phyloP scores from a whole-genome alignment of 176 grass and related monocot species.

The Oropetium thomaeum region DNA sequence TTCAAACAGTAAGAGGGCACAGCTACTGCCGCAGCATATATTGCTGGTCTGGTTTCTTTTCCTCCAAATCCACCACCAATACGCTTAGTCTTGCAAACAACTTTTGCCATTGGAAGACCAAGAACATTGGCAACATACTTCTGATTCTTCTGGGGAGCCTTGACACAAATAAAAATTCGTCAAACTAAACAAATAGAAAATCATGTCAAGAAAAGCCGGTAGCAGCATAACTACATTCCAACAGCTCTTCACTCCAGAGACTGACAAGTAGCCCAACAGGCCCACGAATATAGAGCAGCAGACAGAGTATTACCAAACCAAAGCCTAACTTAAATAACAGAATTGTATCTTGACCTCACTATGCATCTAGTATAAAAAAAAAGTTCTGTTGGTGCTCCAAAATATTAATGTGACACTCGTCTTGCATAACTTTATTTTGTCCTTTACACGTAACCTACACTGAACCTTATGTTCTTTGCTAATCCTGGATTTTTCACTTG shows the following conservation, averaged over 20 bases:
- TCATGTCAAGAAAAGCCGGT: background rate
- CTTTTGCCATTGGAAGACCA: constrained; percentile 79
- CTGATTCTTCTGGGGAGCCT: constrained; percentile 84
- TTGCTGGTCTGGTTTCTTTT: constrained; percentile 86
- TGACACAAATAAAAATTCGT: constrained; percentile 27
- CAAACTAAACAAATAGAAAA: constrained; percentile 10
- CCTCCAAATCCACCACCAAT: constrained; percentile 98
- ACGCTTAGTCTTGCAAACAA: constrained; percentile 92
- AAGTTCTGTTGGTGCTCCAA: background rate
- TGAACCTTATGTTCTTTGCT: background rate
- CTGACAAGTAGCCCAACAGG: background rate
- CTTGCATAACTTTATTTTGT: background rate
- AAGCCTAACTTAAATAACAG: background rate
- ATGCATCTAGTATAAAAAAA: constrained; percentile 8
- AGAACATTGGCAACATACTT: constrained; percentile 62
- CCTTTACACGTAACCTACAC: background rate
- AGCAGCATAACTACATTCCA: background rate
- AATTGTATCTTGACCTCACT: constrained; percentile 19
- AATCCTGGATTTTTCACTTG: background rate
- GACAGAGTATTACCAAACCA: background rate
- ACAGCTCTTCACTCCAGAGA: background rate
- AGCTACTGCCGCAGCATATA: constrained; percentile 74
- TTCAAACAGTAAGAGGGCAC: constrained; percentile 67
- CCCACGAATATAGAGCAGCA: background rate
- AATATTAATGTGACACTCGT: background rate